Base-by-base conservation (phyloP, 768 basidiomycete species). In the Hygrophoropsis aurantiaca region DNA sequence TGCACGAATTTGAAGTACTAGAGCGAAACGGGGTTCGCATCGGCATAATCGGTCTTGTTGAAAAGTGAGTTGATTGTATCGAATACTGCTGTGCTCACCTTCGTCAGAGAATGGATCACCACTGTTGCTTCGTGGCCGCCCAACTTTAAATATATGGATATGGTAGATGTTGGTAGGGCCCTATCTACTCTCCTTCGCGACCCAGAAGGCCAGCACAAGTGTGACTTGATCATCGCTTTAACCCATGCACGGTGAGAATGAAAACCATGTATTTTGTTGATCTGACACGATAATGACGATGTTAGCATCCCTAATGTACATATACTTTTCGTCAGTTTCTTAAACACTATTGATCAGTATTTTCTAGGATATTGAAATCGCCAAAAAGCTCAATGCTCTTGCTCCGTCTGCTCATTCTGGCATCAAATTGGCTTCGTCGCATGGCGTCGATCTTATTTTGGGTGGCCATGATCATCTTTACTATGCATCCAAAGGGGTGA, bases 391-490 rank as follows among this genome's bases (percentile, higher is more conserved):
- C 2, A 58, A 75, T 19, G 85, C 84, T 0, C 66, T 74, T 18
- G 82, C 85, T 4, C 80, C 86, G 1, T 67, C 73, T 11, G 73
- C 70, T 15, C 84, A 84, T 58, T 42, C 68, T 25, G 49, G 50
- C 3, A 57, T 56, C 4, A 55, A 77, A 2, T 73, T 86, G 34
- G 68, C 68, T 16, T 62, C 66, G 35, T 60, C 71, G 38, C 91
- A 95, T 52, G 93, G 93, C 5, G 85, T 85, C 2, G 93, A 94
- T 58, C 66, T 94, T 20, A 65, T 94, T 33, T 76, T 94, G 2
- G 93, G 93, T 4, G 93, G 93, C 2, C 93, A 95, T 57, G 93
- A 95, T 59, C 93, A 95, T 52, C 69, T 87, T 3, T 91, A 90
- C 67, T 91, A 79, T 59, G 75, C 80, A 34, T 80, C 84, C 27